Base-by-base conservation (phyloP, 805 yeast genomes). In the Lachancea sp. region DNA sequence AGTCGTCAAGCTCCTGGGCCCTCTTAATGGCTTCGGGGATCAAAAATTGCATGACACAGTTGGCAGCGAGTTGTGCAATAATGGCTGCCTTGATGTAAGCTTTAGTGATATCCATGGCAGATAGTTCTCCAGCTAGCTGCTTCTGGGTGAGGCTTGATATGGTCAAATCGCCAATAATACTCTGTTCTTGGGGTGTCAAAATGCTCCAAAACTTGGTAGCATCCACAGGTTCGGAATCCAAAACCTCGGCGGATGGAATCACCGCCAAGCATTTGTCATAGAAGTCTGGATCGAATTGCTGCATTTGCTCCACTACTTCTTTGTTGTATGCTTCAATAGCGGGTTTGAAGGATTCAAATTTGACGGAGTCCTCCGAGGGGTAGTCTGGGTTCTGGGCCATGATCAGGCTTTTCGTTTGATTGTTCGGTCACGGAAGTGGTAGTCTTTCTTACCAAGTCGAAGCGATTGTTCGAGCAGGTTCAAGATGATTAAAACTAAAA, bases 11-110 rank as follows among this genome's bases (percentile, higher is more conserved):
- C 51, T 71, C 75, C 50, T 71, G 52, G 8, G 84, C 83, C 45
- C 76, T 65, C 34, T 56, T 51, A 33, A 76, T 52, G n/a, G 83
- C 89, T 46, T 78, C 84, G 31, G 75, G 70, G 49, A 80, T 71
- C 60, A 83, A 67, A 41, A 83, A 68, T 43, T 79, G 82, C 60
- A 80, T 69, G 23, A 76, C 67, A 52, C 77, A 71, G 46, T 77
- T 74, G 44, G 80, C 75, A 51, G 77, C 70, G 49, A 76, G 78
- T 45, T 84, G 86, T 3, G 80, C 77, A 40, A 76, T 67, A 13
- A 78, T 69, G 2, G 88, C 80, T 42, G 78, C 67, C 51, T 78
- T 82, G 29, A 80, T 81, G 52, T 71, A 81, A 0, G 87, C 86
- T 49, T 65, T 72, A 47, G 75, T 68, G 15, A 78, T 77, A 26